Conservation (phyloP, 345 rosid genomes). For the Populus nigra region DNA sequence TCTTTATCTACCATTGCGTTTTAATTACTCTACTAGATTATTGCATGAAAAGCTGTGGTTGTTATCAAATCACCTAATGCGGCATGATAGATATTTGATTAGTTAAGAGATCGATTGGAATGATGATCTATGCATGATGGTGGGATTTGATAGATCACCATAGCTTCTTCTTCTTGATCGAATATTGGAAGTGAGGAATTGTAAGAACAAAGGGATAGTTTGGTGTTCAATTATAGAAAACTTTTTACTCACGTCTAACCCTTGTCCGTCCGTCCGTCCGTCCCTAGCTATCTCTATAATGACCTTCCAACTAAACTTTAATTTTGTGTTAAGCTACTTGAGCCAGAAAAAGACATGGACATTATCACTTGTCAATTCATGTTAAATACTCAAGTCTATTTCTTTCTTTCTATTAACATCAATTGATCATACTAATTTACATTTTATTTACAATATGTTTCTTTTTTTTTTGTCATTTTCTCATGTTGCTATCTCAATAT, state of each 20-base stretch:
- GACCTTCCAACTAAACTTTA: background rate
- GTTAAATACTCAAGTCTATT: background rate
- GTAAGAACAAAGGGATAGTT: background rate
- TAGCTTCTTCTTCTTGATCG: background rate
- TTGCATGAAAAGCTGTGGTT: background rate
- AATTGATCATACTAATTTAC: background rate
- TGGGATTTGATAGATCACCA: constrained; percentile 2
- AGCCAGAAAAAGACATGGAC: background rate
- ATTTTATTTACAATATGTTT: background rate
- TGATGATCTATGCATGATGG: background rate
- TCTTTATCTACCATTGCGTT: no score
- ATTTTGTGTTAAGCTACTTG: background rate
- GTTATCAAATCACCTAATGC: background rate
- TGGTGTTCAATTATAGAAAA: background rate
- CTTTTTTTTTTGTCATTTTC: background rate
- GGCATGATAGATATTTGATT: background rate
- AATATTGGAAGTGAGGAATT: background rate
- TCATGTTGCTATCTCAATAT: background rate
- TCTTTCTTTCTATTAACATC: background rate
- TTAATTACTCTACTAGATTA: no score
- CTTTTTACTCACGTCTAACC: background rate
- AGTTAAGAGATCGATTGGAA: background rate
- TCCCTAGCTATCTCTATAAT: background rate
- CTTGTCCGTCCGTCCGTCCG: no score
- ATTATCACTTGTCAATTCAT: background rate